Base-by-base conservation (phyloP, 2,329 filamentous ascomycete genomes). In the Nothomitra cinnamomea region DNA sequence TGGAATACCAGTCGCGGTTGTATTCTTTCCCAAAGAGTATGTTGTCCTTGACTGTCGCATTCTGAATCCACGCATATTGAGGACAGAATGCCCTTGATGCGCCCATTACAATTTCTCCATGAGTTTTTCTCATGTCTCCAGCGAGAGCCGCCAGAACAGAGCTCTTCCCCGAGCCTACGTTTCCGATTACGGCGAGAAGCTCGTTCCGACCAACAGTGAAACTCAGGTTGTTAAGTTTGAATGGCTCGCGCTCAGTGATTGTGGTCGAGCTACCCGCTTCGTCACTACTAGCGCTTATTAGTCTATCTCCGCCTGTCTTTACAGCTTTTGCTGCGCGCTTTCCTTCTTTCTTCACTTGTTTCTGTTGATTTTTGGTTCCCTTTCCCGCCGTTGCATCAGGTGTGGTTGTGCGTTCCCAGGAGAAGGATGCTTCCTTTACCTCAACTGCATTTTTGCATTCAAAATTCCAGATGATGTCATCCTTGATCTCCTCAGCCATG, bases 51-150 rank as follows among this genome's bases (percentile, higher is more conserved):
- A 96, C 77, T 0, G 83, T 86, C 0, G 87, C 76, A 62, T 96
- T 96, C 64, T 96, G 90, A 50, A 98, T 95, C 92, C 92, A 98
- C 0, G 92, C 87, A 63, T 95, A 95, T 64, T 98, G 90, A 0
- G 90, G 90, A 59, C 92, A 96, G 61, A 95, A 95, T 0, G 90
- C 87, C 57, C 89, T 76, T 2, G 80, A 82, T 0, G 87, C 87
- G 41, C 89, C 86, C 60, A 92, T 76, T 0, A 79, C 76, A 4
- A 94, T 76, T 38, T 83, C 75, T 10, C 88, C 88, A 2, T 69
- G 70, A 0, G 85, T 94, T 65, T 83, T 84, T 45, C 88, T 80
- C 90, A 96, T 96, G 58, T 96, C 90, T 22, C 92, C 90, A 1
- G 89, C 90, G 47, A 98, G 70, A 0, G 90, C 88, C 35, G 87